Conservation (phyloP, 164 flowering plant species). For the Cinnamomum micranthum region DNA sequence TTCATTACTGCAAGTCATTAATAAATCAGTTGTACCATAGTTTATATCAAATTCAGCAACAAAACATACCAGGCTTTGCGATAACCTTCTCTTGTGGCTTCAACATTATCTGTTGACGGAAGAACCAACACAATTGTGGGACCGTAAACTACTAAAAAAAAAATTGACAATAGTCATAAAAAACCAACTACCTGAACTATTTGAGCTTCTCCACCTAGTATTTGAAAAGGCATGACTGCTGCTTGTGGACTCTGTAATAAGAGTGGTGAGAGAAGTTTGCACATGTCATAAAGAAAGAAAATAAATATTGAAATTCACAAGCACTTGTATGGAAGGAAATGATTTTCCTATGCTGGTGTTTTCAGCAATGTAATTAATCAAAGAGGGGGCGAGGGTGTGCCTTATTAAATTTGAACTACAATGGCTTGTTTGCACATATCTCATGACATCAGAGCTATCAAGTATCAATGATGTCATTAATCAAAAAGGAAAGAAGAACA, state of each 20-base stretch:
- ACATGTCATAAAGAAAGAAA: neutral
- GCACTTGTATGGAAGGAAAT: neutral
- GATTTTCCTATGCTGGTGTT: neutral
- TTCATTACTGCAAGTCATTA: neutral
- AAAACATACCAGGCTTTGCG: constrained; percentile 77
- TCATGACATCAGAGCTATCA: no score
- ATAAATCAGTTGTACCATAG: neutral
- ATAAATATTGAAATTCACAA: neutral
- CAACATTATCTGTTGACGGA: constrained; percentile 73
- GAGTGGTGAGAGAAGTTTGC: neutral
- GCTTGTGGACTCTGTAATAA: constrained; percentile 67
- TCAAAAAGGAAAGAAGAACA: no score
- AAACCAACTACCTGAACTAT: constrained; percentile 18
- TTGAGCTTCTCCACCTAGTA: constrained; percentile 75
- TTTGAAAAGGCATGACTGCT: constrained; percentile 68
- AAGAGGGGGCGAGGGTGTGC: neutral
- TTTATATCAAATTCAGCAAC: neutral
- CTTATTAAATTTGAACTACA: neutral
- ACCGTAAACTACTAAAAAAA: neutral
- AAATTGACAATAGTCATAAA: neutral
- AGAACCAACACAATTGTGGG: constrained; percentile 3
- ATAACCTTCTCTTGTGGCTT: constrained; percentile 80
- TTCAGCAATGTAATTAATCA: neutral
- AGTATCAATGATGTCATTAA: no score
- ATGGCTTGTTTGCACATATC: no score